phyloP scores from a whole-genome alignment of 306 rosid species.

The Cicer pinnatifidum region DNA sequence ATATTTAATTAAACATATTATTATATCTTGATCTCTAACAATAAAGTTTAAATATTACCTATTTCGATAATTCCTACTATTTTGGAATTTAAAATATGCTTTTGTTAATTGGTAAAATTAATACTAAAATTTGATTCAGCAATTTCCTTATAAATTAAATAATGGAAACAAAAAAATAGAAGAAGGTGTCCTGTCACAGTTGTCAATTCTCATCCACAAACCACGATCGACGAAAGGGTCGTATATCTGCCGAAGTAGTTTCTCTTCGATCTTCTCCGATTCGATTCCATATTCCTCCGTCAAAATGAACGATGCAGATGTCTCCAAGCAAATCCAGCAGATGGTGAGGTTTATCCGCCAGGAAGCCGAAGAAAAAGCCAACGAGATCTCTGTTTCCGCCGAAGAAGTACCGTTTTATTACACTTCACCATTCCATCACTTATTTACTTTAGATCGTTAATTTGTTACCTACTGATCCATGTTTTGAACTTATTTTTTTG shows the following conservation, averaged over 20 bases:
- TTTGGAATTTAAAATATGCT: no score
- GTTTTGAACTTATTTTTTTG: not conserved
- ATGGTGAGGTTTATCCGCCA: slow-evolving; percentile 98
- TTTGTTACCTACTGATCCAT: not conserved
- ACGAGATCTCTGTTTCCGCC: slow-evolving; percentile 98
- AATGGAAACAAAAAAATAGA: no score
- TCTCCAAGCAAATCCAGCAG: slow-evolving; percentile 99
- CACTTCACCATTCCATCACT: not conserved
- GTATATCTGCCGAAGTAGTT: slow-evolving; percentile 21
- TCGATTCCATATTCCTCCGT: slow-evolving; percentile 35
- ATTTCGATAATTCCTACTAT: no score
- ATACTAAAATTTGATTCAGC: no score
- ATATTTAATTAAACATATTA: no score
- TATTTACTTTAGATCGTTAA: not conserved
- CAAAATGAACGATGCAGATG: slow-evolving; percentile 93
- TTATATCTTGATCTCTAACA: no score
- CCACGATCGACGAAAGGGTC: slow-evolving; percentile 39
- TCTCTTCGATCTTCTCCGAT: slow-evolving; percentile 56
- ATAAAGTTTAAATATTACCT: no score
- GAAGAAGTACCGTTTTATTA: slow-evolving; percentile 66
- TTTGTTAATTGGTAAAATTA: no score
- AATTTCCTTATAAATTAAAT: no score
- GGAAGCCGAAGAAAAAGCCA: slow-evolving; percentile 98
- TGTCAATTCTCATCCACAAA: slow-evolving; percentile 33
- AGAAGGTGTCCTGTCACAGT: no score